phyloP scores from a whole-genome alignment of 192 early-diverging fungal genomes.

The Radiomyces spectabilis region DNA sequence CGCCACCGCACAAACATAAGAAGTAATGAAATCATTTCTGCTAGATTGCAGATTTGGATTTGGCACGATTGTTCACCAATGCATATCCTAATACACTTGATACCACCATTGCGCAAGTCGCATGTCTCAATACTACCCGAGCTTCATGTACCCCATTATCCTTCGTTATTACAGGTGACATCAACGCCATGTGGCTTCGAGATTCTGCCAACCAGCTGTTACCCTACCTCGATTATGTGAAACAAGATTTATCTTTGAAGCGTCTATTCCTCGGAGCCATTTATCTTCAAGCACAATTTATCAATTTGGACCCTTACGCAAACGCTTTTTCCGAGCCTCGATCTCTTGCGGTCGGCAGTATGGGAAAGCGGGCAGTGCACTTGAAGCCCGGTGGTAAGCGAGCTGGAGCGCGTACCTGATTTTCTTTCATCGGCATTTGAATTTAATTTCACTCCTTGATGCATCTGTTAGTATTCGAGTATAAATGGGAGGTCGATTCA shows the following conservation, averaged over 20 bases:
- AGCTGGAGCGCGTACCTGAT: too few relatives aligned
- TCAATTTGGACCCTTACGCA: constrained; percentile 35
- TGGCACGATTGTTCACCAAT: constrained; percentile 50
- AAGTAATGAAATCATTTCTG: too few relatives aligned
- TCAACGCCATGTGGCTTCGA: constrained; percentile 61
- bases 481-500: constrained; percentile 62
- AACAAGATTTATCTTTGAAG: constrained; percentile 29
- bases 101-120: constrained; percentile 38
- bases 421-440: neutral
- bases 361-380: constrained; percentile 12
- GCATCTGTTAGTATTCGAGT: constrained; percentile 35
- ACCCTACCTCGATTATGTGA: constrained; percentile 43
- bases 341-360: neutral
- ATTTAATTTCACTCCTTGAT: neutral
- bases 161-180: constrained; percentile 66
- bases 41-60: constrained; percentile 46
- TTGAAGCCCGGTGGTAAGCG: constrained; percentile 7
- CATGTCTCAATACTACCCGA: constrained; percentile 25
- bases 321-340: constrained; percentile 46
- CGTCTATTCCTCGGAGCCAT: constrained; percentile 46
- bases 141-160: constrained; percentile 33
- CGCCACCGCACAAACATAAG: too few relatives aligned
- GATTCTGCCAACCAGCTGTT: constrained; percentile 63
- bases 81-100: constrained; percentile 56
- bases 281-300: constrained; percentile 44